Percentiles rank a stretch among this genome's conserved stretches.
Conservation (phyloP, 208 protist genomes). For the Leishmania braziliensis region DNA sequence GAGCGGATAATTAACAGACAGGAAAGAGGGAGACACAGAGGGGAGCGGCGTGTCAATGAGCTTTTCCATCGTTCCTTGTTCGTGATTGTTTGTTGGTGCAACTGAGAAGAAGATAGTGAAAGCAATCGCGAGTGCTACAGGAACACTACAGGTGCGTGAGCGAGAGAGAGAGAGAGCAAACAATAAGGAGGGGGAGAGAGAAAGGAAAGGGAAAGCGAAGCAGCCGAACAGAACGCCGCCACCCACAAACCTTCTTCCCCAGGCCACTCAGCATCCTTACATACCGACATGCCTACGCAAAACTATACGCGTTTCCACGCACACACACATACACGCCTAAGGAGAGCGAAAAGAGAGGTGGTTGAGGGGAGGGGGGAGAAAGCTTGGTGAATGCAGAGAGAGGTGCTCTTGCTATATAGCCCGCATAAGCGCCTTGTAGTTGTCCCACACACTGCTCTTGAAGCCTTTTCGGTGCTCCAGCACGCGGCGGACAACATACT, state of each 20-base stretch:
- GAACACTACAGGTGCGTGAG: not conserved
- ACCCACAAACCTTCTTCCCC: not conserved
- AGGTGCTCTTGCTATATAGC: not conserved
- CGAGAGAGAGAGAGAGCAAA: conserved; percentile 1
- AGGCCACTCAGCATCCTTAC: not conserved
- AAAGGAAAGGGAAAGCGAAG: not conserved
- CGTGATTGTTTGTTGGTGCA: not conserved
- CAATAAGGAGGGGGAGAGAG: not conserved
- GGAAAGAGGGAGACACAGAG: conserved; percentile 8
- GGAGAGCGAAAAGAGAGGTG: not conserved
- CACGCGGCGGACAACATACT: conserved; percentile 58
- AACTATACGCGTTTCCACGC: not conserved
- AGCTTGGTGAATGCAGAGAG: not conserved
- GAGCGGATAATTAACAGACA: not conserved
- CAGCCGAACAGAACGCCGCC: not conserved
- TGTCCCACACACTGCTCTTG: conserved; percentile 31
- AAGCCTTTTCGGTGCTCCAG: conserved; percentile 51
- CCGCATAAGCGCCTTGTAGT: conserved; percentile 16
- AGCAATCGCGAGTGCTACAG: not conserved
- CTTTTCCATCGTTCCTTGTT: not conserved
- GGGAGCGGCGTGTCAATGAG: not conserved
- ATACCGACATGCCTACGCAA: not conserved
- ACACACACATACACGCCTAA: not conserved
- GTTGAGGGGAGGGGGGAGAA: not conserved
- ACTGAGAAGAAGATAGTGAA: not conserved